phyloP scores from a whole-genome alignment of 2,329 filamentous ascomycete species.

The Paecilomyces sp. region DNA sequence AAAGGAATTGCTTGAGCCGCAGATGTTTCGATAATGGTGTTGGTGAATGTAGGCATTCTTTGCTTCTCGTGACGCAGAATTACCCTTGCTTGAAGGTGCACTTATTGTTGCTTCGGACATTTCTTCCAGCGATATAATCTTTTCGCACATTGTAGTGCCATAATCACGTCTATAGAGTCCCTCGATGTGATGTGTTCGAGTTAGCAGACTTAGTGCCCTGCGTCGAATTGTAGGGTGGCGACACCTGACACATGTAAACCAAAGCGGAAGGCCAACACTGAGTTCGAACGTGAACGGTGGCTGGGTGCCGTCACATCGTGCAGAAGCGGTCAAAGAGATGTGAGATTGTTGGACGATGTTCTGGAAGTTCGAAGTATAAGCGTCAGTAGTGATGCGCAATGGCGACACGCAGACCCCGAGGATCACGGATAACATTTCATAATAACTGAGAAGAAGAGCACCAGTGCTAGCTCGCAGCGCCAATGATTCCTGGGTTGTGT shows the following conservation, averaged over 20 bases:
- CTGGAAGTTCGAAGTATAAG: conserved; percentile 8
- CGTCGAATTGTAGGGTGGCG: conserved; percentile 23
- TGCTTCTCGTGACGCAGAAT: neutral
- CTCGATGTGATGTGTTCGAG: conserved; percentile 16
- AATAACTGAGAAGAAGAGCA: conserved; percentile 15
- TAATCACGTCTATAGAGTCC: conserved; percentile 18
- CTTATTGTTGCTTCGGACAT: conserved; percentile 6
- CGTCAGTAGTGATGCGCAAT: conserved; percentile 14
- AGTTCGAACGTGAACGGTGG: conserved; percentile 26
- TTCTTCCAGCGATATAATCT: conserved; percentile 25
- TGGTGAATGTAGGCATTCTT: no score
- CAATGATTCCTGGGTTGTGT: conserved; percentile 1
- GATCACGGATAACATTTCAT: conserved; percentile 18
- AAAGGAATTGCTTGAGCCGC: no score
- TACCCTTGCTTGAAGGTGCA: neutral
- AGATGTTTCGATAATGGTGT: no score
- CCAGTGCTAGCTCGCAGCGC: conserved; percentile 9
- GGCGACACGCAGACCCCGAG: conserved; percentile 14
- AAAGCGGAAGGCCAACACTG: conserved; percentile 21
- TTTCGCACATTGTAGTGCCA: conserved; percentile 12
- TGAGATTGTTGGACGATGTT: neutral
- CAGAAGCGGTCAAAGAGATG: conserved; percentile 10
- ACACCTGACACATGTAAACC: conserved; percentile 23
- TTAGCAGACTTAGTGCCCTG: conserved; percentile 20
- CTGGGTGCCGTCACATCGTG: conserved; percentile 15